These are phyloP conservation scores for Pichia sp. DNA, from an alignment of 1,139 yeast genomes.

Conservation along the genomic window DNA sequence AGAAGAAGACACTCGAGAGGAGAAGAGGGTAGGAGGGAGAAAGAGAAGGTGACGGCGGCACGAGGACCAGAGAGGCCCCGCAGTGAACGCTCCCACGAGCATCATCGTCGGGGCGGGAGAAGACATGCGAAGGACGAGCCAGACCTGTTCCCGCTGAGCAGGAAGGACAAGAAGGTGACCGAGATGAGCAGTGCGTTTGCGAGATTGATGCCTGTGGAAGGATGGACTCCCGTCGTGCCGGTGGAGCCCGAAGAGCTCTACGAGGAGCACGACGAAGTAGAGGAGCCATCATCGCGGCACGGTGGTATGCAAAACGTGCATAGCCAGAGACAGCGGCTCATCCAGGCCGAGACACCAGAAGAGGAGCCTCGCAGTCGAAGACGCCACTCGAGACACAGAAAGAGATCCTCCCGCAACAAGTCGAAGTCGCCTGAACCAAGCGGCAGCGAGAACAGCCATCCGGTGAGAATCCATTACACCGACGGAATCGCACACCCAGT, in stretches of 20 bases:
- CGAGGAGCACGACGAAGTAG: no score
- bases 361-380: not conserved
- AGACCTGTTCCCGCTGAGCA: not conserved
- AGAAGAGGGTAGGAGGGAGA: not conserved
- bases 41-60: not conserved
- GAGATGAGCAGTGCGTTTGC: conserved; percentile 7
- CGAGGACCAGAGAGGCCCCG: not conserved
- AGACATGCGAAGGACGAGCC: not conserved
- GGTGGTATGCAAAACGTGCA: not conserved
- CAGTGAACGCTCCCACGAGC: not conserved
- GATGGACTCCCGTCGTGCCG: conserved; percentile 11
- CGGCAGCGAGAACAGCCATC: not conserved
- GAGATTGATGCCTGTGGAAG: conserved; percentile 16
- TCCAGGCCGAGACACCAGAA: not conserved
- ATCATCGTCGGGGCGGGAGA: not conserved
- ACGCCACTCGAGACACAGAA: not conserved
- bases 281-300: no score
- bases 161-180: conserved; percentile 4
- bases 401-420: not conserved
- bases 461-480: conserved; percentile 9
- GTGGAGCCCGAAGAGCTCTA: no score
- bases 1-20: not conserved
- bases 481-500: not conserved
- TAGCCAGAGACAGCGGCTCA: not conserved
- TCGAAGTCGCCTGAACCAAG: not conserved